Evolutionary conservation across 805 yeast species (phyloP), one percentile per base, ranked within the genome.

Genomic region (Tetrapisispora pingtungensis): DNA sequence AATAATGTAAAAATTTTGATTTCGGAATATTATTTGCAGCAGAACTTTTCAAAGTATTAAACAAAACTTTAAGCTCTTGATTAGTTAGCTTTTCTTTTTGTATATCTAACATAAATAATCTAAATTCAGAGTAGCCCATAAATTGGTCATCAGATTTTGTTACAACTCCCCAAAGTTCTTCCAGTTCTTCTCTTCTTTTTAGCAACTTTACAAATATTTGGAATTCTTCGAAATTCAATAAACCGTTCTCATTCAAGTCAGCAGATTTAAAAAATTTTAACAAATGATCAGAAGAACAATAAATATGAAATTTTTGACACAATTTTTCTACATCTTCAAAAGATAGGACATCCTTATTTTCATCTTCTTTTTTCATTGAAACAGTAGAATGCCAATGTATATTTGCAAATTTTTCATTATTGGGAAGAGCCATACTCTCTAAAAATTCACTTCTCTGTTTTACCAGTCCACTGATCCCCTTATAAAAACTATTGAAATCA

Each of bases 161-260:
- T 8, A 68, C 20, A 0, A 51, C 39, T 1, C 66, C 55, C 72
- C 81, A 84, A 3, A 88, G 67, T 0, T 43, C 50, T 0, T 50
- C 51, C 2, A 89, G 64, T 47, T 89, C 97, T 7, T 69, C 65
- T 45, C 97, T 70, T 34, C 64, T 64, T 52, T 86, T 83, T 37
- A 90, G 64, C 3, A 75, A 62, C 36, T 75, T 71, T 2, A 90
- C 94, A 62, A 89, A 87, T 18, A 61, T 58, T 57, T 84, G 82
- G 62, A 90, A 90, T 50, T 85, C 87, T 2, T 70, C 71, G 54
- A 87, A 88, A 49, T 75, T 73, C 19, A 90, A 64, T 24, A 71
- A 71, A 0, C 77, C 76, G 15, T 73, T 71, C 7, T 59, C 49
- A 38, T 70, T 74, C 0, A 54, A 55, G 52, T 79, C 87, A 2